These are phyloP conservation scores for Fragilaria crotonensis DNA, from an alignment of 108 stramenopile species.

Conservation along the genomic window DNA sequence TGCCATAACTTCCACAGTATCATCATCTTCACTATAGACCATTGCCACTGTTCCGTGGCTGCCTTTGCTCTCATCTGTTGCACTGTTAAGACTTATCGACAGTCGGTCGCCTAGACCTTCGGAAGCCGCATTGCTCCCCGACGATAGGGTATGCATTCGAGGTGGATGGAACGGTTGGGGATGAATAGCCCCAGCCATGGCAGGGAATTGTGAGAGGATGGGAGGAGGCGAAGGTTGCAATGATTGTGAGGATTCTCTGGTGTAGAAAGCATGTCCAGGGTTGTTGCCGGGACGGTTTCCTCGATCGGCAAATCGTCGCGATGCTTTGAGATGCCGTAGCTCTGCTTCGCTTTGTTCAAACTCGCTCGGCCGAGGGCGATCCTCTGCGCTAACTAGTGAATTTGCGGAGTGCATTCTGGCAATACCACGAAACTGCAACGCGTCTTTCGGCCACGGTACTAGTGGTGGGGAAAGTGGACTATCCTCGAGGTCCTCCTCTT, in stretches of 20 bases:
- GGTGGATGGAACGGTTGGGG: not conserved
- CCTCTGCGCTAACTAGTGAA: conserved; percentile 22
- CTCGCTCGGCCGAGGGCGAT: not conserved
- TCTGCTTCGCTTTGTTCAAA: not conserved
- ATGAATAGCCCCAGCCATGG: not conserved
- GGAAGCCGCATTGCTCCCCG: not conserved
- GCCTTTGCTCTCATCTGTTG: conserved; percentile 1
- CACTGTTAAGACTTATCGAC: not conserved
- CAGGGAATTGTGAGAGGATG: not conserved
- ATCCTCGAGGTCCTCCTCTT: conserved; percentile 21
- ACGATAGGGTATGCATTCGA: not conserved
- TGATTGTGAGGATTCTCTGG: not conserved
- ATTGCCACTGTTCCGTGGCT: conserved; percentile 7
- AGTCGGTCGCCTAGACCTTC: not conserved
- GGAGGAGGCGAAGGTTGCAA: not conserved
- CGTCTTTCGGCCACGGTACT: conserved; percentile 3
- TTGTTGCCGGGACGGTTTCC: not conserved
- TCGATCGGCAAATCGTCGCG: not conserved
- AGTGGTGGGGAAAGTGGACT: not conserved
- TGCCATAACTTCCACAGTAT: conserved; percentile 6
- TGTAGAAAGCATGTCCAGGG: not conserved
- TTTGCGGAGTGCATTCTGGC: conserved; percentile 48
- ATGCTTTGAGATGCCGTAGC: too few relatives aligned
- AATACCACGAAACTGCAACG: conserved; percentile 23
- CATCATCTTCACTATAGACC: conserved; percentile 29